A percentile compares a stretch with the other conserved stretches of the same genome.
phyloP scores from a whole-genome alignment of 2,329 filamentous ascomycete species.

The Neonectria punicea region DNA sequence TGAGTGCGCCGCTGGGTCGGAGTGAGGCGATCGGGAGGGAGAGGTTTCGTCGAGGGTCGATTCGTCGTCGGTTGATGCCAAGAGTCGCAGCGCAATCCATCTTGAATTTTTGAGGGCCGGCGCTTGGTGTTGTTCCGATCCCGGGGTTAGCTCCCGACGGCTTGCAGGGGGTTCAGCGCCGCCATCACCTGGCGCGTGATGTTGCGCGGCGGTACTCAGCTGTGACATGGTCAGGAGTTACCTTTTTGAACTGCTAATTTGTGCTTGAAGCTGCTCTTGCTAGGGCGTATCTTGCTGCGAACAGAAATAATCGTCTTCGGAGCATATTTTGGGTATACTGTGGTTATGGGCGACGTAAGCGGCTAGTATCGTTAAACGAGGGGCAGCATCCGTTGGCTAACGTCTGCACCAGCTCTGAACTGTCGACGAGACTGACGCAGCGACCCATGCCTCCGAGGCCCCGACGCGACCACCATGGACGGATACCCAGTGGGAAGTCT shows the following conservation, averaged over 20 bases:
- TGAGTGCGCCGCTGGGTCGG: conserved; percentile 13
- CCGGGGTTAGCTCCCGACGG: conserved; percentile 34
- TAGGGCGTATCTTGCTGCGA: not conserved
- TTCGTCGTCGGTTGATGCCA: conserved; percentile 9
- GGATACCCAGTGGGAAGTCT: conserved; percentile 83
- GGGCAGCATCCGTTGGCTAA: conserved; percentile 41
- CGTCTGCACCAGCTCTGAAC: conserved; percentile 37
- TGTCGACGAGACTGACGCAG: conserved; percentile 28
- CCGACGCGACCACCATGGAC: conserved; percentile 68
- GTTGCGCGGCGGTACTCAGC: conserved; percentile 12
- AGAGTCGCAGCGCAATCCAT: conserved; percentile 22
- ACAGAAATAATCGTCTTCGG: not conserved
- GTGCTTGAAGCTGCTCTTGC: not conserved
- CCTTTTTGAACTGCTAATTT: conserved; percentile 2
- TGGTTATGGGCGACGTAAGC: conserved; percentile 37
- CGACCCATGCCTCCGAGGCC: conserved; percentile 36
- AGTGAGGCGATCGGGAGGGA: conserved; percentile 9
- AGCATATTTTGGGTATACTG: not conserved
- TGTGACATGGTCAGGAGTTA: conserved; percentile 10
- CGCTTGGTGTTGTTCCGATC: conserved; percentile 46
- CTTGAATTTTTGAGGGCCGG: conserved; percentile 39
- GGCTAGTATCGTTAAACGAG: conserved; percentile 38
- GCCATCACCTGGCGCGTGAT: conserved; percentile 15
- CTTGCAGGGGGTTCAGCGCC: conserved; percentile 31
- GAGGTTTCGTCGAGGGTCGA: conserved; percentile 23